These are phyloP conservation scores for Fusarium floridanum DNA, from an alignment of 2,329 filamentous ascomycete genomes.

Conservation along the genomic window DNA sequence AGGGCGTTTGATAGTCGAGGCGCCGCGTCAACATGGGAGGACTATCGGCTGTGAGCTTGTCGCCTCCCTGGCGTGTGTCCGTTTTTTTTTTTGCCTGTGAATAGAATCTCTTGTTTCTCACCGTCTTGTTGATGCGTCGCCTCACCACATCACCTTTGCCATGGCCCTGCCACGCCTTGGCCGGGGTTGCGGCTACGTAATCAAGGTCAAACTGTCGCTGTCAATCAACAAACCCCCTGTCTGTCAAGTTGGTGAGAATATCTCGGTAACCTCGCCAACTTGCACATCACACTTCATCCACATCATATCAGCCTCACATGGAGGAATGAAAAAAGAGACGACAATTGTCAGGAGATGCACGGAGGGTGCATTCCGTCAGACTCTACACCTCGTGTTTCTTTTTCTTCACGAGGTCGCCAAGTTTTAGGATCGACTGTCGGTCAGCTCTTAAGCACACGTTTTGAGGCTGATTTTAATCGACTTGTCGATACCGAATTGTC, in stretches of 20 bases:
- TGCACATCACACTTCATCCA: slow-evolving; percentile 31
- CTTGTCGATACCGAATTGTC: slow-evolving; percentile 5
- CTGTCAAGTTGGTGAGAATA: slow-evolving; percentile 25
- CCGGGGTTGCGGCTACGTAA: slow-evolving; percentile 29
- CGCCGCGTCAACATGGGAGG: slow-evolving; percentile 6
- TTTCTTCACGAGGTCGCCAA: slow-evolving; percentile 30
- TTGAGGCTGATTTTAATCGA: slow-evolving; percentile 25
- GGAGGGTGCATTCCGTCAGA: slow-evolving; percentile 37
- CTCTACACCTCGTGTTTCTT: slow-evolving; percentile 30
- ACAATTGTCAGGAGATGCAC: slow-evolving; percentile 36
- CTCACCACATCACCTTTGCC: slow-evolving; percentile 24
- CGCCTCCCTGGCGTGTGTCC: slow-evolving; percentile 18
- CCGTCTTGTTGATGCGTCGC: slow-evolving; percentile 29
- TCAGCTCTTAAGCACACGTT: slow-evolving; percentile 20
- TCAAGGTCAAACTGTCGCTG: slow-evolving; percentile 13
- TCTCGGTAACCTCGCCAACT: slow-evolving; percentile 35
- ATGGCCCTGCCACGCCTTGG: slow-evolving; percentile 28
- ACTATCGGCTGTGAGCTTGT: slow-evolving; percentile 21
- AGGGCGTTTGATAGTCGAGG: slow-evolving; percentile 26
- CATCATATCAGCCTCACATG: slow-evolving; percentile 36
- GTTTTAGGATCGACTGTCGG: slow-evolving; percentile 23
- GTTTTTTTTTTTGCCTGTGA: background rate
- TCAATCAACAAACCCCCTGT: slow-evolving; percentile 23
- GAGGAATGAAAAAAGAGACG: slow-evolving; percentile 27
- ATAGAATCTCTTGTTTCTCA: slow-evolving; percentile 18